These are phyloP conservation scores for Lactifluus rugatus DNA, from an alignment of 768 basidiomycete species.

Conservation along the genomic window DNA sequence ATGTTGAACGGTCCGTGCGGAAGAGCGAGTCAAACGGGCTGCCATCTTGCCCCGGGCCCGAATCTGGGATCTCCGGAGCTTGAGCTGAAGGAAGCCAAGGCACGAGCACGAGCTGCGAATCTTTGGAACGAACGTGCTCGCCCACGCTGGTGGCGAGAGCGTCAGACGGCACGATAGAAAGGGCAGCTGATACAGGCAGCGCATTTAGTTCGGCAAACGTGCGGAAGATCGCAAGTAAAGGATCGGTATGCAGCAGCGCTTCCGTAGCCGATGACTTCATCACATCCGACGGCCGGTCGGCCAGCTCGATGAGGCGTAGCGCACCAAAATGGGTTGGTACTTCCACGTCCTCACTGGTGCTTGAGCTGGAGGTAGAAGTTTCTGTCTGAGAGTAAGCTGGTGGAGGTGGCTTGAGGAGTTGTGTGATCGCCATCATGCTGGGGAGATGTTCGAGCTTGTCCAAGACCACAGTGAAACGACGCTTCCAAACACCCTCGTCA, in stretches of 20 bases:
- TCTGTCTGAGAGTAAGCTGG: slow-evolving; percentile 5
- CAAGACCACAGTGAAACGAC: slow-evolving; percentile 73
- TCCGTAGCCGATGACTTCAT: slow-evolving; percentile 60
- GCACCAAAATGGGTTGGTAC: slow-evolving; percentile 30
- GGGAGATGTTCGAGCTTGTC: slow-evolving; percentile 87
- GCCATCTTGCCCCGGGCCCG: slow-evolving; percentile 9
- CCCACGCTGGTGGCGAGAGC: slow-evolving; percentile 61
- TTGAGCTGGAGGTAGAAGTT: background rate
- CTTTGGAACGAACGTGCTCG: slow-evolving; percentile 50
- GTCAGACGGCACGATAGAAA: slow-evolving; percentile 71
- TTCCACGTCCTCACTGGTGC: background rate
- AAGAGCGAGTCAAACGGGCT: slow-evolving; percentile 74
- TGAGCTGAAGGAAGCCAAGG: slow-evolving; percentile 58
- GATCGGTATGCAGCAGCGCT: slow-evolving; percentile 59
- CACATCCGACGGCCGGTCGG: slow-evolving; percentile 54
- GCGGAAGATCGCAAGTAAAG: slow-evolving; percentile 60
- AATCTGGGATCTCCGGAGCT: slow-evolving; percentile 2
- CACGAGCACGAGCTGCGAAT: slow-evolving; percentile 67
- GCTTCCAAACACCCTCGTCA: slow-evolving; percentile 33
- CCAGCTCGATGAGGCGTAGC: slow-evolving; percentile 76
- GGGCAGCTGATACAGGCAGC: slow-evolving; percentile 49
- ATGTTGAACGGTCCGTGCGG: slow-evolving; percentile 35
- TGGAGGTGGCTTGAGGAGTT: slow-evolving; percentile 53
- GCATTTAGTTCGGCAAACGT: slow-evolving; percentile 69
- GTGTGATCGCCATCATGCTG: slow-evolving; percentile 80